Evolutionary conservation across 2,329 filamentous ascomycete genomes (phyloP).

Genomic region (Monosporascus ibericus): DNA sequence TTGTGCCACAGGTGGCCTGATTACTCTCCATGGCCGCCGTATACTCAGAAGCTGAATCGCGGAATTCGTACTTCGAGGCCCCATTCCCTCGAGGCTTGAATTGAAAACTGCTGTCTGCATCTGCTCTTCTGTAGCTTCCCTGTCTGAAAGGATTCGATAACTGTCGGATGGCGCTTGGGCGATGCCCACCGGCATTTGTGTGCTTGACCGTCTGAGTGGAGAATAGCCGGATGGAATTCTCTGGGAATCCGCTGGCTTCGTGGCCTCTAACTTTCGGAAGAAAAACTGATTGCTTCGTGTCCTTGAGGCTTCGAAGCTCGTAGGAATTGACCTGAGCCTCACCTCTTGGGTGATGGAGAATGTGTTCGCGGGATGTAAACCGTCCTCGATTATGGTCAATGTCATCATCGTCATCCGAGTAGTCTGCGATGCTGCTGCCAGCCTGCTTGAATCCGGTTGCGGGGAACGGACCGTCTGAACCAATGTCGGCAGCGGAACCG

Average conservation of each 20-base stretch:
- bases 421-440: constrained; percentile 40
- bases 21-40: constrained; percentile 7
- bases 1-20: constrained; percentile 7
- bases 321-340: constrained; percentile 2
- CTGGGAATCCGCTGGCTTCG: constrained; percentile 8
- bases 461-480: neutral
- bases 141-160: constrained; percentile 13
- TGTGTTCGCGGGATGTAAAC: constrained; percentile 12
- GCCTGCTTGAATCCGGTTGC: constrained; percentile 12
- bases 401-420: constrained; percentile 29
- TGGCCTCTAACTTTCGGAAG: constrained; percentile 5
- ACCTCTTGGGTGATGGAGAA: constrained; percentile 12
- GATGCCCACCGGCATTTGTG: neutral
- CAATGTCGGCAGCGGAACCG: constrained; percentile 10
- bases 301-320: constrained; percentile 11
- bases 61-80: constrained; percentile 21
- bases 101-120: constrained; percentile 9
- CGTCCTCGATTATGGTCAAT: neutral
- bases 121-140: constrained; percentile 2
- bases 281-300: constrained; percentile 7
- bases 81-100: constrained; percentile 10
- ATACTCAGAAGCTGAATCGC: constrained; percentile 23
- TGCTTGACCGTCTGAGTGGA: constrained; percentile 1
- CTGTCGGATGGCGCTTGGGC: constrained; percentile 1
- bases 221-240: constrained; percentile 11